These are phyloP conservation scores for Lentinus tigrinus DNA, from an alignment of 768 basidiomycete species.

Conservation along the genomic window DNA sequence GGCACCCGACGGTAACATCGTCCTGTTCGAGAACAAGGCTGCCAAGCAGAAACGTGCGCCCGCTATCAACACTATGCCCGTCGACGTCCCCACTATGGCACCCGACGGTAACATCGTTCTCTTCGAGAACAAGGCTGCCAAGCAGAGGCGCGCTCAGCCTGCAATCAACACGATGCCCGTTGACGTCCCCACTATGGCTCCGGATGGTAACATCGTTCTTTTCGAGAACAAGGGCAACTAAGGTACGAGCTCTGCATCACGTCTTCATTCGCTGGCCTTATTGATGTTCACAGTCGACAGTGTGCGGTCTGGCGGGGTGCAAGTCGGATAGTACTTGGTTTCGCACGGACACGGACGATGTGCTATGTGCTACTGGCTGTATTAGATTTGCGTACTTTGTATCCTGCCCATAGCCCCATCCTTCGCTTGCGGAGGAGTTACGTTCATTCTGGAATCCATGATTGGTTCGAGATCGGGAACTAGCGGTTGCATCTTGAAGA, in stretches of 20 bases:
- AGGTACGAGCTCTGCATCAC: background rate
- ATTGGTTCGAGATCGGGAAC: constrained; percentile 18
- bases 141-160: background rate
- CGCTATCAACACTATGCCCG: constrained; percentile 30
- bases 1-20: constrained; percentile 31
- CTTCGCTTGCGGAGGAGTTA: constrained; percentile 19
- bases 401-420: constrained; percentile 6
- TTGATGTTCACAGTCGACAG: background rate
- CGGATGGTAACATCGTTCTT: constrained; percentile 31
- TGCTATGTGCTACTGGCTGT: constrained; percentile 13
- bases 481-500: background rate
- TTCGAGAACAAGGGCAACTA: constrained; percentile 21
- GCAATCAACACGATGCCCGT: constrained; percentile 31
- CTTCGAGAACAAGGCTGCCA: constrained; percentile 10
- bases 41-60: constrained; percentile 12
- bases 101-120: constrained; percentile 16
- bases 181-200: constrained; percentile 34
- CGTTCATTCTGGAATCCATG: constrained; percentile 18
- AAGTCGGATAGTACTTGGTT: background rate
- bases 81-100: constrained; percentile 32
- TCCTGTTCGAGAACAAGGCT: constrained; percentile 15
- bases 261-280: too few species aligned
- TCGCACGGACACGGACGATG: background rate
- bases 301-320: background rate
- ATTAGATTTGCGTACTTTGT: constrained; percentile 15